A percentile compares a stretch with the other conserved stretches of the same genome.
These are phyloP conservation scores for Sinapis alba DNA, from an alignment of 441 rosid species.

Conservation along the genomic window DNA sequence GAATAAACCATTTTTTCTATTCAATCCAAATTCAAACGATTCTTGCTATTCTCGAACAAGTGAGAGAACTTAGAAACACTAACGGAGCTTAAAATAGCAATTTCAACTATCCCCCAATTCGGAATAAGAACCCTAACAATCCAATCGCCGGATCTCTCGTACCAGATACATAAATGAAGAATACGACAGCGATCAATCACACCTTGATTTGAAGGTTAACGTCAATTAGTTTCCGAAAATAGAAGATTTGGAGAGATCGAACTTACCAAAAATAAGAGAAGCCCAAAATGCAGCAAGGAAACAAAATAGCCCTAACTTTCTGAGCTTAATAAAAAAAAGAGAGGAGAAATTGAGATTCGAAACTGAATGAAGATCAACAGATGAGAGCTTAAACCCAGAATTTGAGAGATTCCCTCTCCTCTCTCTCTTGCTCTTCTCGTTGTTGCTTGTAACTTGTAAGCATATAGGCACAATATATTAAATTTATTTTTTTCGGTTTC, in stretches of 20 bases:
- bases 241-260: constrained; percentile 10
- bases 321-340: constrained; percentile 1
- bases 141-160: constrained; percentile 12
- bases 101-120: constrained; percentile 25
- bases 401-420: constrained; percentile 23
- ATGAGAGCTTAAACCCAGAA: constrained; percentile 44
- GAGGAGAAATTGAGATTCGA: constrained; percentile 9
- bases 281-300: constrained; percentile 12
- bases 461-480: constrained; percentile 29
- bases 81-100: constrained; percentile 29
- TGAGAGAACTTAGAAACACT: constrained; percentile 10
- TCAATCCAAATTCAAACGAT: background rate
- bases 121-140: constrained; percentile 33
- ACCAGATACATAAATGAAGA: constrained; percentile 5
- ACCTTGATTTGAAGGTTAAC: constrained; percentile 15
- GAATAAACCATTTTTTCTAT: background rate
- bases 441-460: constrained; percentile 22
- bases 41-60: background rate
- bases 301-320: background rate
- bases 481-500: constrained; percentile 3
- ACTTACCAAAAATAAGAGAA: constrained; percentile 31
- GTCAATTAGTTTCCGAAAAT: constrained; percentile 9
- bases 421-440: constrained; percentile 7
- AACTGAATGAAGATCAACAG: constrained; percentile 13
- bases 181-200: background rate